A percentile compares a stretch with the other conserved stretches of the same genome.
These are phyloP conservation scores for Firmiana major DNA, from an alignment of 345 rosid species.

Conservation along the genomic window DNA sequence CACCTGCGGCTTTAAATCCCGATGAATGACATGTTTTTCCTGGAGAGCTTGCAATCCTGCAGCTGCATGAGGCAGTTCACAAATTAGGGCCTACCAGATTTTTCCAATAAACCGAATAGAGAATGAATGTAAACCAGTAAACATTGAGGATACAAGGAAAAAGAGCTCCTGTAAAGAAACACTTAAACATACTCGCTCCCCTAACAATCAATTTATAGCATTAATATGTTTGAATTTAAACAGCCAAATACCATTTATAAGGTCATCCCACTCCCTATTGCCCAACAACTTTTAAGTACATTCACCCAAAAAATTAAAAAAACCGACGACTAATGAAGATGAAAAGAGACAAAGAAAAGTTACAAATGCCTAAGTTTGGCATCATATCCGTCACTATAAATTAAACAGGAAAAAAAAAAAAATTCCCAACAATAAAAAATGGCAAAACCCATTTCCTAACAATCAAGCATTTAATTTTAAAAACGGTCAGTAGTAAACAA, in stretches of 20 bases:
- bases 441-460: background rate
- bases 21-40: constrained; percentile 70
- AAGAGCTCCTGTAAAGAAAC: background rate
- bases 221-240: background rate
- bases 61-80: constrained; percentile 45
- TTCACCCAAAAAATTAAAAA: too few relatives aligned
- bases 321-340: constrained; percentile 4
- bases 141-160: background rate
- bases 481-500: background rate
- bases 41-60: constrained; percentile 80
- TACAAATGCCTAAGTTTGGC: constrained; percentile 2
- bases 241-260: background rate
- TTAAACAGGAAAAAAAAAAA: background rate
- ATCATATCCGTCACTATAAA: background rate
- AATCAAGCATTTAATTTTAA: background rate
- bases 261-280: background rate
- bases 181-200: background rate
- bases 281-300: background rate
- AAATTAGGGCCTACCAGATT: background rate
- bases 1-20: constrained; percentile 92
- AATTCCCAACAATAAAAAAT: too few relatives aligned
- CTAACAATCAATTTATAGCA: background rate
- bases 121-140: background rate
- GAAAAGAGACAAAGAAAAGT: background rate
- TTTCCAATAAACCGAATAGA: background rate